Percentiles rank a stretch among this genome's conserved stretches.
phyloP scores from a whole-genome alignment of 2,329 filamentous ascomycete genomes.

The Juglanconis juglandina region DNA sequence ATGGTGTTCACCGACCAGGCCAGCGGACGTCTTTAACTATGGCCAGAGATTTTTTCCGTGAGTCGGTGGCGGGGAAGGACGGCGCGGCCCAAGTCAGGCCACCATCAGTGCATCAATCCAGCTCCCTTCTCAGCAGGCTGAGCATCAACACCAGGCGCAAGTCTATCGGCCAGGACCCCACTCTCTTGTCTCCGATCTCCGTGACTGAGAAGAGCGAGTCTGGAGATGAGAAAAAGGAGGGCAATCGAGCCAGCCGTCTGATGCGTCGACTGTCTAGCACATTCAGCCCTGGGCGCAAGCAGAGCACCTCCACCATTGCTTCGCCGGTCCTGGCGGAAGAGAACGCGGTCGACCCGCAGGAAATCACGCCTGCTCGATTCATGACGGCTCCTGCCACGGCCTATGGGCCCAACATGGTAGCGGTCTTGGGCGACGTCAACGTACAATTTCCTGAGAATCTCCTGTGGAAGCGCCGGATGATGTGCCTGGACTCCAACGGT shows the following conservation, averaged over 20 bases:
- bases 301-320: constrained; percentile 35
- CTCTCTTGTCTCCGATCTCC: constrained; percentile 38
- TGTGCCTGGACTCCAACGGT: constrained; percentile 80
- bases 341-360: constrained; percentile 33
- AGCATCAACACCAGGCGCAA: constrained; percentile 63
- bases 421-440: constrained; percentile 85
- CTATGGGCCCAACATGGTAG: constrained; percentile 43
- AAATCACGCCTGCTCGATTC: constrained; percentile 7
- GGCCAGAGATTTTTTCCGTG: constrained; percentile 57
- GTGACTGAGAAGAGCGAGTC: constrained; percentile 44
- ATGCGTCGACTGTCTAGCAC: constrained; percentile 58
- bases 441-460: constrained; percentile 96
- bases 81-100: constrained; percentile 31
- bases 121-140: constrained; percentile 54
- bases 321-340: constrained; percentile 53
- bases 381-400: constrained; percentile 20
- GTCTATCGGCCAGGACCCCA: constrained; percentile 45
- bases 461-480: constrained; percentile 89
- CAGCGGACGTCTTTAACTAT: constrained; percentile 58
- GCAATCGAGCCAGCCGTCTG: constrained; percentile 52
- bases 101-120: constrained; percentile 42
- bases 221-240: constrained; percentile 39
- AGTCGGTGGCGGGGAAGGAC: constrained; percentile 43
- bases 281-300: constrained; percentile 46
- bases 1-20: constrained; percentile 31